These are phyloP conservation scores for Fragosphaeria purpurea DNA, from an alignment of 2,329 filamentous ascomycete genomes.

Conservation along the genomic window DNA sequence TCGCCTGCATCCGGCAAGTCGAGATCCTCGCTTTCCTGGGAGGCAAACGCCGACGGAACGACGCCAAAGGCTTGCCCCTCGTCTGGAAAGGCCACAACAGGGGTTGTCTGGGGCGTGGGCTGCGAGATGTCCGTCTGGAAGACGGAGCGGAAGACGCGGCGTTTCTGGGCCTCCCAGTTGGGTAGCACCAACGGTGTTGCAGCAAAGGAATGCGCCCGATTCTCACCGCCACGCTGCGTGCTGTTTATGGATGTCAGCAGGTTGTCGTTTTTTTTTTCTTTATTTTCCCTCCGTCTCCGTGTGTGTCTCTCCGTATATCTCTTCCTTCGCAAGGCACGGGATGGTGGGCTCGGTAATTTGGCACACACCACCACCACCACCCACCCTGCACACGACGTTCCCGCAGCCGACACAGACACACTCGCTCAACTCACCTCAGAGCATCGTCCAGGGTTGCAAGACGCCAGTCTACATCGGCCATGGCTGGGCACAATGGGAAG, in stretches of 20 bases:
- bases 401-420: no score
- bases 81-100: conserved; percentile 27
- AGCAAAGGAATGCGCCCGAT: neutral
- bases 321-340: no score
- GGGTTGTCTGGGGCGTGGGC: conserved; percentile 35
- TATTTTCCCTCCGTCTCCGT: no score
- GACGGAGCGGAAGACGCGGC: conserved; percentile 44
- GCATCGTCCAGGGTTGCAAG: conserved; percentile 9
- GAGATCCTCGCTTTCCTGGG: conserved; percentile 11
- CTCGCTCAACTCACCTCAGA: conserved; percentile 6
- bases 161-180: conserved; percentile 36
- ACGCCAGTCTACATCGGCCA: conserved; percentile 6
- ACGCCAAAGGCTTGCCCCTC: conserved; percentile 38
- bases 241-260: neutral
- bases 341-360: no score
- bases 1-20: conserved; percentile 9
- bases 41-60: neutral
- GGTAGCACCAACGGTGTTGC: conserved; percentile 18
- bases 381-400: no score
- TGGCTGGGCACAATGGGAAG: neutral
- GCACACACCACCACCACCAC: no score
- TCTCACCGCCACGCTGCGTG: neutral
- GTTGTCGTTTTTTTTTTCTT: no score
- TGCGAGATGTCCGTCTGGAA: conserved; percentile 42
- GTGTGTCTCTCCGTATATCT: no score